Evolutionary conservation across 2,329 filamentous ascomycete species (phyloP).

Genomic region (Acarospora socialis): DNA sequence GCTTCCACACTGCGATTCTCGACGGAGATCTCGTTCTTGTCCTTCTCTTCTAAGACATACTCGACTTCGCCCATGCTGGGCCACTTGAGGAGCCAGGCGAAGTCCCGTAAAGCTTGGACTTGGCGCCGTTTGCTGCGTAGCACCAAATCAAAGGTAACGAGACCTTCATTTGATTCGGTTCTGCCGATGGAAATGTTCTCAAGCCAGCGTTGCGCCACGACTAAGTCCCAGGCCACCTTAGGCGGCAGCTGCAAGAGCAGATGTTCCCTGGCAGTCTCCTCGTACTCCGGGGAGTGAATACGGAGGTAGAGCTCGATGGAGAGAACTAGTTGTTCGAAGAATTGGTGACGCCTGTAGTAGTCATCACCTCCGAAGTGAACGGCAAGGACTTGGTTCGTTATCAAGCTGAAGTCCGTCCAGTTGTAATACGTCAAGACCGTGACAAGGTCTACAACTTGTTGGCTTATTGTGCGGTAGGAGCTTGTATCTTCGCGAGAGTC

Average conservation of each 20-base stretch:
- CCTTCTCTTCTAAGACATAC: constrained; percentile 45
- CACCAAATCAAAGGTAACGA: constrained; percentile 49
- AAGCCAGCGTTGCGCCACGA: constrained; percentile 58
- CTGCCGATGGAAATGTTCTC: constrained; percentile 44
- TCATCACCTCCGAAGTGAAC: constrained; percentile 52
- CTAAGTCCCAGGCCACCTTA: constrained; percentile 57
- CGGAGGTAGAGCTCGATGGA: constrained; percentile 58
- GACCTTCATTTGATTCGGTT: constrained; percentile 37
- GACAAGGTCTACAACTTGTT: constrained; percentile 59
- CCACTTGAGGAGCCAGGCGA: constrained; percentile 63
- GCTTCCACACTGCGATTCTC: constrained; percentile 51
- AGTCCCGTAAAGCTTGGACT: constrained; percentile 52
- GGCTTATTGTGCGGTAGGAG: too few species aligned
- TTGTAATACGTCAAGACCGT: constrained; percentile 51
- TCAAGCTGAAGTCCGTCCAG: constrained; percentile 60
- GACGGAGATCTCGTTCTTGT: constrained; percentile 30
- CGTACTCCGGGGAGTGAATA: constrained; percentile 48
- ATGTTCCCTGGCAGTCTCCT: constrained; percentile 49
- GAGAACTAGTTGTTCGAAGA: constrained; percentile 65
- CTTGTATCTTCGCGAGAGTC: too few species aligned
- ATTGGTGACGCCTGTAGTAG: constrained; percentile 44
- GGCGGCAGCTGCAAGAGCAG: constrained; percentile 52
- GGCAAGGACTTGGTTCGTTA: constrained; percentile 58
- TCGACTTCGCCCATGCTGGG: constrained; percentile 55
- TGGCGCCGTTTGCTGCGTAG: constrained; percentile 45